Percentiles rank a stretch among this genome's conserved stretches.
Evolutionary conservation across 805 yeast species (phyloP).

Genomic region (Candida quercuum): DNA sequence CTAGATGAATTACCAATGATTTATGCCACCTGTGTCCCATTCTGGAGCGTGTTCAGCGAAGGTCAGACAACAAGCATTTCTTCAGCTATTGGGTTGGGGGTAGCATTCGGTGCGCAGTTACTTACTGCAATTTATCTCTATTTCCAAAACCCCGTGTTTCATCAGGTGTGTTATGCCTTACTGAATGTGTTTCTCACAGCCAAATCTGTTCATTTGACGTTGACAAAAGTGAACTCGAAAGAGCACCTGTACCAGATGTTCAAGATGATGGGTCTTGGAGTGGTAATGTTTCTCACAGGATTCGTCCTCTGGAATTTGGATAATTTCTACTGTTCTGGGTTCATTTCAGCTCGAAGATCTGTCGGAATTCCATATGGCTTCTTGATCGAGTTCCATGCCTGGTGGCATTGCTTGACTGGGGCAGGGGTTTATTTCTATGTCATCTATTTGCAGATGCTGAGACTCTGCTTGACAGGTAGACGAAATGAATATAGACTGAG

Average conservation of each 20-base stretch:
- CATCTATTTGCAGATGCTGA: slow-evolving; percentile 65
- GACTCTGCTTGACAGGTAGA: slow-evolving; percentile 55
- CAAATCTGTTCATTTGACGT: not conserved
- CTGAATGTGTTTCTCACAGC: not conserved
- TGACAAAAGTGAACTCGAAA: not conserved
- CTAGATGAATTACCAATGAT: slow-evolving; percentile 98
- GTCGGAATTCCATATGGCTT: slow-evolving; percentile 79
- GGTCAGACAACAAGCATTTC: slow-evolving; percentile 31
- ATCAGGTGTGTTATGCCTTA: not conserved
- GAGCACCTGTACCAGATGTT: not conserved
- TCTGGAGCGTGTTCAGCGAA: slow-evolving; percentile 75
- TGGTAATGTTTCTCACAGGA: not conserved
- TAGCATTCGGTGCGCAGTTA: not conserved
- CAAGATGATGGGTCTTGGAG: not conserved
- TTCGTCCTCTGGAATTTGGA: not conserved
- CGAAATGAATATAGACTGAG: slow-evolving; percentile 48
- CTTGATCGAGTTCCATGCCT: slow-evolving; percentile 83
- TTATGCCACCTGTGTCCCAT: slow-evolving; percentile 93
- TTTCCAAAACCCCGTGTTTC: not conserved
- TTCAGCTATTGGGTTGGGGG: slow-evolving; percentile 13
- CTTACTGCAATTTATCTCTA: not conserved
- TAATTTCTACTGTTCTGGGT: not conserved
- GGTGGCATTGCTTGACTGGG: slow-evolving; percentile 92
- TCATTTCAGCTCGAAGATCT: slow-evolving; percentile 37
- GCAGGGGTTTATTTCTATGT: slow-evolving; percentile 79